Base-by-base conservation (phyloP, 805 yeast genomes). In the Pichia insulana region DNA sequence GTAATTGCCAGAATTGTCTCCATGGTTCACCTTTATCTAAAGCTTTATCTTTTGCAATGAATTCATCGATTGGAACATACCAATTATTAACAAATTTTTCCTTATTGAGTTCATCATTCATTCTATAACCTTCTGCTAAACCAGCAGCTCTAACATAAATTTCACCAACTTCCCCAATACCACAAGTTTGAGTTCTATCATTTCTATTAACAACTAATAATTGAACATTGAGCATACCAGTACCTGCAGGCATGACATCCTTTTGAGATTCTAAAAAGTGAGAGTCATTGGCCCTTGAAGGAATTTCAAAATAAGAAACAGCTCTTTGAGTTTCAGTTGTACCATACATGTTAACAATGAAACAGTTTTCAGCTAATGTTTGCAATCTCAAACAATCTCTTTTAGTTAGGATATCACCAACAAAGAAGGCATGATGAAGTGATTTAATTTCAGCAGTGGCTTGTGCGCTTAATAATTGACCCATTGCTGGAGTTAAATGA, bases 281-380 rank as follows among this genome's bases (percentile, higher is more conserved):
- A 19, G 90, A 73, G 60, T 89, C 88, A 35, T 71, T 58, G 18
- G 71, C 59, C 50, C 86, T 71, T 25, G 94, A 77, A 34, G 85
- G 78, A 48, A 94, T 90, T 61, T 87, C 94, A 65, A 77, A 94
- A 65, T 76, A 92, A 0, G 97, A 89, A 20, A 92, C 99, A 2
- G 99, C 92, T 59, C 99, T 78, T 70, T 94, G 99, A 13, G 99
- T 92, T 64, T 92, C 99, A 10, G 99, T 92, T 32, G 99, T 92
- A 57, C 99, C 99, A 62, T 92, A 92, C 99, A 92, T 92, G 66
- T 92, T 92, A 52, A 92, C 94, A 57, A 92, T 90, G 59, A 64
- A 69, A 42, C 86, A 94, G 56, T 92, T 90, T 59, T 80, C 80
- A 12, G 97, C 97, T 54, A 92, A 72, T 1, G 92, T 78, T 62